phyloP scores from a whole-genome alignment of 306 rosid genomes.

The Sicyos baderoa region DNA sequence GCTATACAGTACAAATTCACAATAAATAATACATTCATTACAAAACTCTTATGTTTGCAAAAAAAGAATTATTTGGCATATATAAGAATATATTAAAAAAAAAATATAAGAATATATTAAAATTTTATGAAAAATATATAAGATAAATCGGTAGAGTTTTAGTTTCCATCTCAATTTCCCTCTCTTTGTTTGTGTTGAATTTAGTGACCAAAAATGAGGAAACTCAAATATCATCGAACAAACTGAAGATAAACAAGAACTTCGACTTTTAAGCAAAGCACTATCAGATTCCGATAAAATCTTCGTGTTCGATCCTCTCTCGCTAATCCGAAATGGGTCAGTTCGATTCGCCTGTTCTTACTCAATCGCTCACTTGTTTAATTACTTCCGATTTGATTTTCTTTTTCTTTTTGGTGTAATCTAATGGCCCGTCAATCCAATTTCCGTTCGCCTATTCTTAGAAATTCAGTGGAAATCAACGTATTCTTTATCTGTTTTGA shows the following conservation, averaged over 20 bases:
- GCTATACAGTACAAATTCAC: no score
- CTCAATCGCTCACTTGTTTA: background rate
- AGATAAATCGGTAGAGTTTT: no score
- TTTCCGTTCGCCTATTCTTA: background rate
- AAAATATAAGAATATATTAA: no score
- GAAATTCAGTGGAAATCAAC: background rate
- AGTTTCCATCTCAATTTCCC: no score
- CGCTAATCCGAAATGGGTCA: background rate
- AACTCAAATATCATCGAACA: background rate
- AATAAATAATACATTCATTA: no score
- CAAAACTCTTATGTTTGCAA: no score
- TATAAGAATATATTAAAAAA: no score
- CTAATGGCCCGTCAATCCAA: background rate
- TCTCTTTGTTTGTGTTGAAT: background rate
- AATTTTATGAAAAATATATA: no score
- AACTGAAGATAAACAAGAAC: slow-evolving; percentile 8
- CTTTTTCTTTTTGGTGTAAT: background rate
- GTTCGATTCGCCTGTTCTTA: background rate
- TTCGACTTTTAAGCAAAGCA: background rate
- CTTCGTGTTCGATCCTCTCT: background rate
- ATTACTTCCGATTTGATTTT: background rate
- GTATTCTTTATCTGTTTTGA: background rate
- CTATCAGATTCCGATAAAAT: background rate
- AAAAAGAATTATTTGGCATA: no score
- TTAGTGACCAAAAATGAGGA: background rate